Percentiles rank a stretch among this genome's conserved stretches.
phyloP scores from a whole-genome alignment of 768 basidiomycete genomes.

The Suillus fuscotomentosus region DNA sequence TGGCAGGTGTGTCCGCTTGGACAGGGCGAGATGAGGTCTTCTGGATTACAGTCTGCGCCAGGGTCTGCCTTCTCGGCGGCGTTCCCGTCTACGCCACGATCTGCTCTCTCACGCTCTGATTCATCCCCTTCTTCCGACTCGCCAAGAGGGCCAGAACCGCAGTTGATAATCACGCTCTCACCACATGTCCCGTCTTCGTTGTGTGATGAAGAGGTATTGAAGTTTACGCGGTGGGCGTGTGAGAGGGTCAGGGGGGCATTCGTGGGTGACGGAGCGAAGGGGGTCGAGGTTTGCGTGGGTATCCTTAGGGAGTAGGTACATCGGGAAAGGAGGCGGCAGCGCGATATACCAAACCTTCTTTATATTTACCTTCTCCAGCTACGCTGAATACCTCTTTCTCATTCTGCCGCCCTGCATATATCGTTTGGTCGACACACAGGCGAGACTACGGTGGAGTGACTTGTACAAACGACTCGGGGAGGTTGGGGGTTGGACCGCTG shows the following conservation, averaged over 20 bases:
- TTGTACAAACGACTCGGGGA: not conserved
- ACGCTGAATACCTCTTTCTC: not conserved
- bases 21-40: conserved; percentile 11
- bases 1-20: conserved; percentile 73
- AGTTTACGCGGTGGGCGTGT: conserved; percentile 75
- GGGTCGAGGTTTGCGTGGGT: conserved; percentile 69
- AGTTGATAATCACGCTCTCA: conserved; percentile 77
- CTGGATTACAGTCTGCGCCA: conserved; percentile 4
- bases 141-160: conserved; percentile 18
- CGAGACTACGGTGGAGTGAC: not conserved
- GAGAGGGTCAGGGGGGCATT: conserved; percentile 61
- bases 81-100: not conserved
- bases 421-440: not conserved
- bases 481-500: not conserved
- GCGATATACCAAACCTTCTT: not conserved
- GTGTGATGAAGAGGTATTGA: conserved; percentile 68
- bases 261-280: conserved; percentile 31
- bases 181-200: conserved; percentile 69
- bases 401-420: not conserved
- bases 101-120: conserved; percentile 5
- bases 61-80: not conserved
- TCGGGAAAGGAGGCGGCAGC: not conserved
- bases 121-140: not conserved
- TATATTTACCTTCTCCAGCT: not conserved
- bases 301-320: conserved; percentile 53